Evolutionary conservation across 148 eudicot genomes (phyloP), one percentile per base, ranked within the genome.

Genomic region (Gaultheria prostrata): DNA sequence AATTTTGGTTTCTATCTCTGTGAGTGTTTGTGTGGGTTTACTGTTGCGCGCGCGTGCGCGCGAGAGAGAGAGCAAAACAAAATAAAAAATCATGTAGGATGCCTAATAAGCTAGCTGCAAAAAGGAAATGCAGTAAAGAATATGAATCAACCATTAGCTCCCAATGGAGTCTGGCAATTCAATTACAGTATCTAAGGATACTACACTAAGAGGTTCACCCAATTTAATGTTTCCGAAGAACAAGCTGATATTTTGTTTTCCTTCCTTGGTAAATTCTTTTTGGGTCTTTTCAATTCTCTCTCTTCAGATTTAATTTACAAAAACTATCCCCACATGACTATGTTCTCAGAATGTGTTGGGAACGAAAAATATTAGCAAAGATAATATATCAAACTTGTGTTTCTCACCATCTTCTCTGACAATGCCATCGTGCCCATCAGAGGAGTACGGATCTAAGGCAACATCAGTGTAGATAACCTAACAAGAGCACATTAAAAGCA

Each of bases 381-480:
- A 35, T 14, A 9, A 49, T 30, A 20, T 67, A 17, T 81, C 43
- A 72, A 32, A 48, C 67, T 24, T 13, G 30, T 20, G 80, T 3
- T 15, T 85, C 92, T 84, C 87, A 93, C 98, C 97, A 85, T 97
- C 99, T 92, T 97, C 99, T 90, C 99, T 93, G 56, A 94, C 98
- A 83, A 97, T 97, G 71, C 99, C 99, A 87, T 95, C 98, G 88
- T 95, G 98, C 35, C 99, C 99, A 83, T 97, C 97, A 33, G 99
- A 97, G 70, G 96, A 93, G 91, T 97, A 97, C 50, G 99, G 99
- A 90, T 97, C 99, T 80, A 97, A 89, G 82, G 99, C 99, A 79
- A 97, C 98, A 88, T 94, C 99, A 48, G 99, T 97, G 85, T 94
- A 97, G 45, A 93, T 97, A 80, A 93, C 82, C 98, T 97, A 89